Evolutionary conservation across 768 basidiomycete species (phyloP), one percentile per base, ranked within the genome.

Genomic region (Amanita molliuscula): DNA sequence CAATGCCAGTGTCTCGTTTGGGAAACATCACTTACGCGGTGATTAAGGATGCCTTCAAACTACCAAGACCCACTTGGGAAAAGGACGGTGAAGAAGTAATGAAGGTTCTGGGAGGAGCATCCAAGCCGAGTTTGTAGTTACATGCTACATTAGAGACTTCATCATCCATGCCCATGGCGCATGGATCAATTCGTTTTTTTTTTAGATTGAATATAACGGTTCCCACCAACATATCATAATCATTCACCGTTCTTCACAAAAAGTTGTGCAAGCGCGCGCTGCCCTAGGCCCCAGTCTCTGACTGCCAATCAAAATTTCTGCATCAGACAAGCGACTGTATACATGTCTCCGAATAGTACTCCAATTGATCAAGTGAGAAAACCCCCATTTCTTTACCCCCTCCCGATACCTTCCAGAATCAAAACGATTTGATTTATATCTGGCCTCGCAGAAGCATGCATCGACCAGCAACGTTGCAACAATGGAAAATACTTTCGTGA

Each of bases 21-120:
- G 40, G 40, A 4, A 13, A 55, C 72, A 37, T 37, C 6, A 18
- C 15, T 10, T 37, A 37, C 36, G 36, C 36, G 18, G 15, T 37
- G 36, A 37, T 37, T 18, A 37, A 37, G 10, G 36, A 37, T 4
- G 36, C 18, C 0, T 37, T 37, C 6, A 6, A n/a, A 37, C 36
- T 37, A 18, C 36, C 36, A 37, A 37, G 36, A 18, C 36, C 36
- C 1, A 6, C 36, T n/a, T 37, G 36, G 36, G 36, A 37, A 20
- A 37, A 37, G 18, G 36, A 37, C 16, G 36, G 36, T 20, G 36
- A 37, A 20, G 36, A 37, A 20, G 4, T 37, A 4, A 10, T 37
- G 36, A 37, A 37, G 16, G 16, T 37, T n/a, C 1, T 37, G 2
- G 36, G 18, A 10, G 18, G 4, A 31, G 10, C 11, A 13, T 13